Evolutionary conservation across 116 monocot species (phyloP).

Genomic region (Papilionanthe hybrid): DNA sequence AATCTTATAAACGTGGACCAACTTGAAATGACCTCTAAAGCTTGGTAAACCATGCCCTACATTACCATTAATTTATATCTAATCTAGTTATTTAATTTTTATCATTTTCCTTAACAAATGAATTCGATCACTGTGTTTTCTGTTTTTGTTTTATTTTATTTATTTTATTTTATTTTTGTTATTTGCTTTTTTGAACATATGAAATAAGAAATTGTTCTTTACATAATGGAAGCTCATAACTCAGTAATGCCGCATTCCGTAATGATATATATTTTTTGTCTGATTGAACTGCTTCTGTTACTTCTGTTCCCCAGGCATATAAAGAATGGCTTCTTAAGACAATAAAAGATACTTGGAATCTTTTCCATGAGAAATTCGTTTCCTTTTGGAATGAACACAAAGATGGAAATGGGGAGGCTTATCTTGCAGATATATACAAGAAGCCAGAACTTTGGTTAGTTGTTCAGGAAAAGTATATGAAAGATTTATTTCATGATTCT

Average conservation of each 20-base stretch:
- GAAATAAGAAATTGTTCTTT: not conserved
- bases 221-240: not conserved
- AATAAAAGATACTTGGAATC: conserved; percentile 74
- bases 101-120: not conserved
- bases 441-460: conserved; percentile 35
- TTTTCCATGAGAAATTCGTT: conserved; percentile 66
- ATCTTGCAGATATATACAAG: conserved; percentile 56
- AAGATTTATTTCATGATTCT: conserved; percentile 74
- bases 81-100: not conserved
- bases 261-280: not conserved
- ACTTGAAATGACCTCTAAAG: no score
- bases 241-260: not conserved
- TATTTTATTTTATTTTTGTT: not conserved
- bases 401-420: conserved; percentile 76
- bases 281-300: not conserved
- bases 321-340: conserved; percentile 84
- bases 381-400: conserved; percentile 75
- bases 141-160: not conserved
- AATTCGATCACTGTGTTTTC: not conserved
- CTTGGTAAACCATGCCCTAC: no score
- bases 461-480: conserved; percentile 71
- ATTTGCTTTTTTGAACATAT: not conserved
- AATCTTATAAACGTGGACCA: no score
- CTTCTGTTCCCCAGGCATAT: conserved; percentile 37
- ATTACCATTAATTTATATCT: not conserved